These are phyloP conservation scores for Diutina scorzettiae DNA, from an alignment of 1,139 yeast genomes.

Conservation along the genomic window DNA sequence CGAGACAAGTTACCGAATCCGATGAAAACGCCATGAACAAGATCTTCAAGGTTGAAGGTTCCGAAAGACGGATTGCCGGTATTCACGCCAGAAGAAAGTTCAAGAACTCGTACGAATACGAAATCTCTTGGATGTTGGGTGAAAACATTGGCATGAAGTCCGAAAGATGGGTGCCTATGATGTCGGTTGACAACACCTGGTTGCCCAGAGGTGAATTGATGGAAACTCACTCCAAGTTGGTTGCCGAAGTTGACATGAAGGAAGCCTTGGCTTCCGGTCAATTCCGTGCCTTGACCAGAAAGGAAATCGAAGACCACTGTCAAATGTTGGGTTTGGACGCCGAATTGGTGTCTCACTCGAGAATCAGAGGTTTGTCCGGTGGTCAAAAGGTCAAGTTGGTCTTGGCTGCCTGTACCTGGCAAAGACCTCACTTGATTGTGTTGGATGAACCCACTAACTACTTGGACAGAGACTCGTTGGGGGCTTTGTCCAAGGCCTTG, in stretches of 20 bases:
- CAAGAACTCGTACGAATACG: slow-evolving; percentile 99
- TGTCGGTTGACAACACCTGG: slow-evolving; percentile 99
- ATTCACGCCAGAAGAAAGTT: slow-evolving; percentile 98
- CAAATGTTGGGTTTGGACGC: slow-evolving; percentile 97
- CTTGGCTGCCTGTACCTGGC: slow-evolving; percentile 99
- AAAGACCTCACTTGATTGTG: slow-evolving; percentile 98
- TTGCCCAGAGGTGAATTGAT: slow-evolving; percentile 99
- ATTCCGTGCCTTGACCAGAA: slow-evolving; percentile 99
- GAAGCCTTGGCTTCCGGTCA: slow-evolving; percentile 99
- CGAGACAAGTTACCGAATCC: slow-evolving; percentile 92
- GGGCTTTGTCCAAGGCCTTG: slow-evolving; percentile 98
- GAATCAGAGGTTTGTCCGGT: slow-evolving; percentile 99
- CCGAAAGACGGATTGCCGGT: slow-evolving; percentile 94
- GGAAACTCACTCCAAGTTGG: slow-evolving; percentile 97
- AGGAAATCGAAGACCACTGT: slow-evolving; percentile 98
- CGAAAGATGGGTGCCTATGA: slow-evolving; percentile 99
- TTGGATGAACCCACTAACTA: slow-evolving; percentile 99
- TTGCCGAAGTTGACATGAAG: slow-evolving; percentile 99
- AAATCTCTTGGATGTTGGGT: slow-evolving; percentile 93
- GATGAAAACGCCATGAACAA: slow-evolving; percentile 99
- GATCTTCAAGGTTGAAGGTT: slow-evolving; percentile 97
- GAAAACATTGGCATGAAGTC: slow-evolving; percentile 98
- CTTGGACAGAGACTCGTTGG: slow-evolving; percentile 98
- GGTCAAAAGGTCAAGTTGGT: slow-evolving; percentile 99
- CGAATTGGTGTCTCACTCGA: slow-evolving; percentile 98